phyloP scores from a whole-genome alignment of 2,329 filamentous ascomycete genomes.

The Nemania sp. region DNA sequence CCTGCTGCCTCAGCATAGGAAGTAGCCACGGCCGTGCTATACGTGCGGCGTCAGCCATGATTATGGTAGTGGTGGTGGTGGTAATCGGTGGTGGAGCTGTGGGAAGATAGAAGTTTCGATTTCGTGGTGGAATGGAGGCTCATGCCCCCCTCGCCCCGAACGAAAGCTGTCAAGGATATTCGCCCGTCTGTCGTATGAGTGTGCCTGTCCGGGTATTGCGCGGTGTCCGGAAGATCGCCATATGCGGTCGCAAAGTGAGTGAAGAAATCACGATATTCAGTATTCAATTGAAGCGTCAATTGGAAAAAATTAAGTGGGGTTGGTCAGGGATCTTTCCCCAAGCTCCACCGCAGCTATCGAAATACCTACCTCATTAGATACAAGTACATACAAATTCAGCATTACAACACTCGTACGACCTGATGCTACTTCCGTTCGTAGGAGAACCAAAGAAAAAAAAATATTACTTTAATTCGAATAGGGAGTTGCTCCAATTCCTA shows the following conservation, averaged over 20 bases:
- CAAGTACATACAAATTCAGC: no score
- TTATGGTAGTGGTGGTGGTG: no score
- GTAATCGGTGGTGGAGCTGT: background rate
- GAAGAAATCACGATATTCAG: slow-evolving; percentile 4
- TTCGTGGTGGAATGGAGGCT: slow-evolving; percentile 26
- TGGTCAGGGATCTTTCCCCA: background rate
- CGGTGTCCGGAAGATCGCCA: slow-evolving; percentile 6
- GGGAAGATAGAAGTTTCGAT: background rate
- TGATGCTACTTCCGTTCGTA: no score
- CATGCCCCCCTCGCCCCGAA: slow-evolving; percentile 24
- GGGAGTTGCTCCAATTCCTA: no score
- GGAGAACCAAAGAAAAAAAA: no score
- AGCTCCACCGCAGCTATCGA: background rate
- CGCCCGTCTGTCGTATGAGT: background rate
- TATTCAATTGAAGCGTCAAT: slow-evolving; percentile 23
- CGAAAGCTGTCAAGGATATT: slow-evolving; percentile 1
- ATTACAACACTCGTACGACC: no score
- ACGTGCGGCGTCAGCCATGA: slow-evolving; percentile 41
- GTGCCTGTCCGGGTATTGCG: background rate
- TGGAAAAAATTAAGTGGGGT: slow-evolving; percentile 38
- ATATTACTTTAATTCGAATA: no score
- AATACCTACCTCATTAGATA: background rate
- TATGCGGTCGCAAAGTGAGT: slow-evolving; percentile 5
- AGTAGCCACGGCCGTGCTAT: slow-evolving; percentile 40
- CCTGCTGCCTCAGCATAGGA: slow-evolving; percentile 11